These are phyloP conservation scores for Rossbeevera mucosa DNA, from an alignment of 768 basidiomycete genomes.

Conservation along the genomic window DNA sequence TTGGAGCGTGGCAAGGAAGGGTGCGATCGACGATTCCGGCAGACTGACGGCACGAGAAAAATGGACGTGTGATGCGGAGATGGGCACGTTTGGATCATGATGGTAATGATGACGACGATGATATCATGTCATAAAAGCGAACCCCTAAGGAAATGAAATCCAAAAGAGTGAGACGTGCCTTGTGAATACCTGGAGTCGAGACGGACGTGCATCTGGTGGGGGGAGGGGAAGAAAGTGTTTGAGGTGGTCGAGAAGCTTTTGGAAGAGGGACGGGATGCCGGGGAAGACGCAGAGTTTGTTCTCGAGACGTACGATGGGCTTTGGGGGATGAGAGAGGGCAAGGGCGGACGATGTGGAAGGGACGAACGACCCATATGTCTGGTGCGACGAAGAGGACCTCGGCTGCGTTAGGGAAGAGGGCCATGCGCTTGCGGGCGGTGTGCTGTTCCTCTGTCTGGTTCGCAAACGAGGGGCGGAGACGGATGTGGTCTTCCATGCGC, in stretches of 20 bases:
- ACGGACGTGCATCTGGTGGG: slow-evolving; percentile 65
- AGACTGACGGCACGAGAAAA: slow-evolving; percentile 32
- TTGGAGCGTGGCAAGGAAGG: slow-evolving; percentile 78
- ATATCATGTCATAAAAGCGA: background rate
- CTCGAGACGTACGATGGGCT: slow-evolving; percentile 82
- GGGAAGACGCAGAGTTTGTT: slow-evolving; percentile 90
- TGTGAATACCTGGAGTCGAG: slow-evolving; percentile 81
- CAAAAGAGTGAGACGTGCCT: slow-evolving; percentile 40
- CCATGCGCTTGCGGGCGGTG: slow-evolving; percentile 82
- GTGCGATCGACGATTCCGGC: slow-evolving; percentile 82
- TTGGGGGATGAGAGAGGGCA: slow-evolving; percentile 25
- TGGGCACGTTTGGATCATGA: background rate
- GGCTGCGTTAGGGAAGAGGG: slow-evolving; percentile 72
- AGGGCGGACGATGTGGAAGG: no score
- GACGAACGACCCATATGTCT: slow-evolving; percentile 82
- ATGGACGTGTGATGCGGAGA: background rate
- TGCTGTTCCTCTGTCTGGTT: slow-evolving; percentile 71
- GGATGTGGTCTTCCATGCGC: slow-evolving; percentile 63
- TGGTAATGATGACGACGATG: background rate
- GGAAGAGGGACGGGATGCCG: slow-evolving; percentile 83
- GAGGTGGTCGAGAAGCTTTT: slow-evolving; percentile 71
- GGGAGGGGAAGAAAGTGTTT: slow-evolving; percentile 77
- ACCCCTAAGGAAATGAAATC: background rate
- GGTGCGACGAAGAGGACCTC: slow-evolving; percentile 77
- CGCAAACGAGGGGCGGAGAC: slow-evolving; percentile 50